Evolutionary conservation across 179 eudicot species (phyloP), one percentile per base, ranked within the genome.

Genomic region (Vitellaria paradoxa): DNA sequence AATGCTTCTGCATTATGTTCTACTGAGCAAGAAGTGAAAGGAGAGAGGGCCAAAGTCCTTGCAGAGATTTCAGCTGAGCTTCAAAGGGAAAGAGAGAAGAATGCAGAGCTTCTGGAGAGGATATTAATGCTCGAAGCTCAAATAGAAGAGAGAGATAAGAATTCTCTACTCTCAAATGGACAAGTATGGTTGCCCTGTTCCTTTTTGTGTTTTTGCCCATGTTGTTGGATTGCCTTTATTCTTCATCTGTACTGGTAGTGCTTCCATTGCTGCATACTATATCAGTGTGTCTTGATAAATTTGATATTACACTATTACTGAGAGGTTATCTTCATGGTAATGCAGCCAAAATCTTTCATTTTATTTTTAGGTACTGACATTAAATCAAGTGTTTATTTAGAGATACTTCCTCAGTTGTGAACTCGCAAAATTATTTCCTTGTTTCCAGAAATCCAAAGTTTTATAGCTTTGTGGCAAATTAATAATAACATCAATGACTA

Each of bases 51-150:
- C 55, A 62, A 53, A 40, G 68, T 73, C 24, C 62, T 79, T 55
- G 78, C 72, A 47, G 78, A 83, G 40, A 73, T 83, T 7, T 60
- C 75, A 73, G 85, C 81, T 52, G 85, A 83, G 78, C 65, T 83
- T 3, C 66, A 73, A 26, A 80, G 76, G n/a, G 85, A 83, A 59
- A 76, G 73, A 65, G 76, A 47, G 63, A 83, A 66, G 52, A 80
- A 83, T 77, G 85, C 79, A 49, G 73, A 76, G 57, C 85, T 83
- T 47, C 40, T 73, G 79, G 78, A 83, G 55, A 83, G 78, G 53
- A 80, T 83, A 66, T 55, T 78, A 76, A 61, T 70, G 11, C 75
- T 83, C 21, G 85, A 83, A 80, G 80, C 85, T 52, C 70, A 47
- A 65, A 76, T 76, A 67, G 81, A 67, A 45, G 56, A 82, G 67